These are phyloP conservation scores for Fusarium setosum DNA, from an alignment of 2,329 filamentous ascomycete genomes.

Conservation along the genomic window DNA sequence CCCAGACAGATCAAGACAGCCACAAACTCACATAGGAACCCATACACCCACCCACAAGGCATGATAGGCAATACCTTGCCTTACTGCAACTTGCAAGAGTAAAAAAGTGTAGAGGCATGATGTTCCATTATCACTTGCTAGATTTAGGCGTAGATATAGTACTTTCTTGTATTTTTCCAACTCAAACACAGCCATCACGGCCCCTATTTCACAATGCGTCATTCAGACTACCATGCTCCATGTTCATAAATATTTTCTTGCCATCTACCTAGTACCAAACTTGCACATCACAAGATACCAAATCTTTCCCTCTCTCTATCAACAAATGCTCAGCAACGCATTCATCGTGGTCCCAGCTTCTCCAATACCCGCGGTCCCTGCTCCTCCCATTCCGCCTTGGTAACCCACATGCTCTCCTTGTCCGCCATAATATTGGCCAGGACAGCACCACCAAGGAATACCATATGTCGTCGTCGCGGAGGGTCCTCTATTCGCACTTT, in stretches of 20 bases:
- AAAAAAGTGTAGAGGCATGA: too few relatives aligned
- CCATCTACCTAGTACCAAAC: conserved; percentile 36
- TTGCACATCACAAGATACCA: conserved; percentile 31
- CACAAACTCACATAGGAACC: too few relatives aligned
- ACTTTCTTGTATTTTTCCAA: too few relatives aligned
- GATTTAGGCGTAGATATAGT: too few relatives aligned
- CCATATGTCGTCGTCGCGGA: conserved; percentile 95
- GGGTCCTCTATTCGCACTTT: conserved; percentile 99
- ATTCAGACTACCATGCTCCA: background rate
- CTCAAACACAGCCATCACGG: background rate
- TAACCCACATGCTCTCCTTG: conserved; percentile 99
- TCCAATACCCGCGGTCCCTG: conserved; percentile 86
- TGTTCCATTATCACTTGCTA: too few relatives aligned
- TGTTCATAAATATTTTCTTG: conserved; percentile 38
- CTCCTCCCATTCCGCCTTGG: conserved; percentile 96
- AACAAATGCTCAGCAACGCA: conserved; percentile 14
- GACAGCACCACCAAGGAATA: conserved; percentile 97
- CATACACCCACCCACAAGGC: too few relatives aligned
- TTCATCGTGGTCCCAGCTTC: conserved; percentile 90
- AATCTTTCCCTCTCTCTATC: conserved; percentile 20
- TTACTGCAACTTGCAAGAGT: too few relatives aligned
- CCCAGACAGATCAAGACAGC: too few relatives aligned
- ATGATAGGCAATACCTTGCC: too few relatives aligned
- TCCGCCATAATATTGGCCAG: conserved; percentile 99
- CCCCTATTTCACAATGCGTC: background rate